Base-by-base conservation (phyloP, 164 flowering plant genomes). In the Tinospora cordifolia region DNA sequence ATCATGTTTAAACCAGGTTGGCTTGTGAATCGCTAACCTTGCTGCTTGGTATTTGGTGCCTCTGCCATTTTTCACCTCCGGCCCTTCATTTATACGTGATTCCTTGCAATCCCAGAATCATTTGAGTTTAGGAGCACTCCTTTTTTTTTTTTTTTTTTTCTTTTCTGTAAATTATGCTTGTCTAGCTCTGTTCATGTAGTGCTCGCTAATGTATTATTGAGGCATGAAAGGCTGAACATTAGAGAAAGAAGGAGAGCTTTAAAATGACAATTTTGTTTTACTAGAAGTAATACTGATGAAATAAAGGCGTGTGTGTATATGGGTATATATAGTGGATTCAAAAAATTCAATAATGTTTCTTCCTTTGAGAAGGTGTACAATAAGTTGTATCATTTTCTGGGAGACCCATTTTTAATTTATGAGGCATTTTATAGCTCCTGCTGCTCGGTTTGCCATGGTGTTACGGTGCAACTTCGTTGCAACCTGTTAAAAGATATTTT, bases 1-100 rank as follows among this genome's bases (percentile, higher is more conserved):
- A 22, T 73, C 22, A 54, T 89, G 10, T 72, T 87, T 62, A 93
- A 91, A 80, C 90, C 98, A 11, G 96, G 98, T 63, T 93, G 97
- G 96, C 87, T 93, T 39, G 77, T 81, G 41, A 74, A 65, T 69
- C 51, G 62, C 57, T 72, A 67, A 71, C 12, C 64, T 57, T 34
- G 44, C 30, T 30, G 36, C 36, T 26, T 60, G 3, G 36, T 4
- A 30, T 60, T 24, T 30, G 63, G 24, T 54, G 24, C 14, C 36
- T 1, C 36, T 54, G 8, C 63, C 63, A 25, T 22, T 60, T 34
- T 25, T 30, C 63, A 54, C 9, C 13, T 10, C 63, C 63, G 25
- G 63, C 36, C 14, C 34, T 60, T 60, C 34, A 60, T 60, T 51
- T 54, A 54, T 24, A 8, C n/a, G 60, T 17, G 24, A 9, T 17